phyloP scores from a whole-genome alignment of 2,329 filamentous ascomycete species.

The Chalaropsis ovoidea region DNA sequence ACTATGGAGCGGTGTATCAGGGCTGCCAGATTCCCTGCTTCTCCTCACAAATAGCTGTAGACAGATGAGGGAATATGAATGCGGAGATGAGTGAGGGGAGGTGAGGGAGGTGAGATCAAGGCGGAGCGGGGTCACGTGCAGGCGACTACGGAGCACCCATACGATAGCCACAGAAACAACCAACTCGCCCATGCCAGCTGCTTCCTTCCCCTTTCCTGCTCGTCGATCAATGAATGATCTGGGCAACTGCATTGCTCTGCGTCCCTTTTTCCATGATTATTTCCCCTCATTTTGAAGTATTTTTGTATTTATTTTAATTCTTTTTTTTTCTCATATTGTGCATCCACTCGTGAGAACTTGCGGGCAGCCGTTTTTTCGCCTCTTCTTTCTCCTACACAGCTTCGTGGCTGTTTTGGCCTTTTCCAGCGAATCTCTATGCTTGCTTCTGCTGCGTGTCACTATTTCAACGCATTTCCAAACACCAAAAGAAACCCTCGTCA shows the following conservation, averaged over 20 bases:
- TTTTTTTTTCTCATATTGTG: neutral
- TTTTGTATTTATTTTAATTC: conserved; percentile 2
- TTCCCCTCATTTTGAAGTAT: conserved; percentile 10
- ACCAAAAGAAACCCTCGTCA: neutral
- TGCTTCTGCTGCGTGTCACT: neutral
- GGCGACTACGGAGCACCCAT: neutral
- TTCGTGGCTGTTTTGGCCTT: neutral
- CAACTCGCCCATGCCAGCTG: neutral
- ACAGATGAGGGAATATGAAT: too few species aligned
- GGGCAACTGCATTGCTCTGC: conserved; percentile 14
- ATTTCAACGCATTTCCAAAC: neutral
- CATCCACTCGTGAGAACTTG: too few species aligned
- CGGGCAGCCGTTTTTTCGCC: too few species aligned
- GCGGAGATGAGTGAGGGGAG: too few species aligned
- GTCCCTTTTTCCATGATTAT: neutral
- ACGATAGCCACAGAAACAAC: neutral
- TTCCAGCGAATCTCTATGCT: neutral
- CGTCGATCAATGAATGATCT: conserved; percentile 10
- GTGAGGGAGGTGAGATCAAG: too few species aligned
- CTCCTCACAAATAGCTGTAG: too few species aligned
- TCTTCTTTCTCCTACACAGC: neutral
- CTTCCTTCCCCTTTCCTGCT: neutral
- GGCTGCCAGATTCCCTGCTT: too few species aligned
- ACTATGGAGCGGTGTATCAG: too few species aligned
- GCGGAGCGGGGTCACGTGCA: too few species aligned